Evolutionary conservation across 2,329 filamentous ascomycete genomes (phyloP).

Genomic region (Fusarium miscanthi): DNA sequence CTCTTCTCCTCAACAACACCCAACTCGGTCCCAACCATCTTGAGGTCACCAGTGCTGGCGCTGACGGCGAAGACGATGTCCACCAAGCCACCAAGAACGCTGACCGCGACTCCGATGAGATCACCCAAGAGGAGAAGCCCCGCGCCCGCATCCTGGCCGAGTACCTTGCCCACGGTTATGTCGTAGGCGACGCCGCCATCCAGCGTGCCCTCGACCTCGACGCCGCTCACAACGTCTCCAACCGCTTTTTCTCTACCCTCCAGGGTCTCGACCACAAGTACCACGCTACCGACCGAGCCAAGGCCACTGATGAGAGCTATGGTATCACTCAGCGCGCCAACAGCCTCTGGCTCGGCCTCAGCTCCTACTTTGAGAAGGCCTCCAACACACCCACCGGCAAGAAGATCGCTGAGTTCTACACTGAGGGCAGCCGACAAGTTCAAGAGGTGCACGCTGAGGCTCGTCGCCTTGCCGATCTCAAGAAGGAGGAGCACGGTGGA

Average conservation of each 20-base stretch:
- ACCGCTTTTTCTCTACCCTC: slow-evolving; percentile 81
- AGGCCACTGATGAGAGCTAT: slow-evolving; percentile 85
- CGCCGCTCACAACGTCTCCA: slow-evolving; percentile 86
- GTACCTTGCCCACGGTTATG: slow-evolving; percentile 95
- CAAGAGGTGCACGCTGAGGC: slow-evolving; percentile 95
- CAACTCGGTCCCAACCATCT: slow-evolving; percentile 91
- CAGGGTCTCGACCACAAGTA: slow-evolving; percentile 84
- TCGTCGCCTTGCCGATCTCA: slow-evolving; percentile 85
- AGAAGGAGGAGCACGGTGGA: slow-evolving; percentile 73
- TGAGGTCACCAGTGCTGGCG: slow-evolving; percentile 74
- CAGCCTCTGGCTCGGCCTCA: slow-evolving; percentile 71
- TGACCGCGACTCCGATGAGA: slow-evolving; percentile 72
- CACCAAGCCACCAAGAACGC: slow-evolving; percentile 64
- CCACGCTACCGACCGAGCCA: slow-evolving; percentile 88
- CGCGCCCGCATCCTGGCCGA: slow-evolving; percentile 93
- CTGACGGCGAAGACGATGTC: slow-evolving; percentile 72
- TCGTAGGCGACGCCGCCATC: slow-evolving; percentile 78
- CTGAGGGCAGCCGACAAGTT: slow-evolving; percentile 85
- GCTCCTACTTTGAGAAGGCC: slow-evolving; percentile 96
- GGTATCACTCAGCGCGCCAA: slow-evolving; percentile 80
- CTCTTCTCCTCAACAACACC: slow-evolving; percentile 95
- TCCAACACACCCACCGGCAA: slow-evolving; percentile 86
- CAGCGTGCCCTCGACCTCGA: slow-evolving; percentile 89
- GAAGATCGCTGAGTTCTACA: slow-evolving; percentile 89
- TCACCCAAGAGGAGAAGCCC: slow-evolving; percentile 97